Conservation (phyloP, 108 stramenopile species). For the Cyclostephanos tholiformis region DNA sequence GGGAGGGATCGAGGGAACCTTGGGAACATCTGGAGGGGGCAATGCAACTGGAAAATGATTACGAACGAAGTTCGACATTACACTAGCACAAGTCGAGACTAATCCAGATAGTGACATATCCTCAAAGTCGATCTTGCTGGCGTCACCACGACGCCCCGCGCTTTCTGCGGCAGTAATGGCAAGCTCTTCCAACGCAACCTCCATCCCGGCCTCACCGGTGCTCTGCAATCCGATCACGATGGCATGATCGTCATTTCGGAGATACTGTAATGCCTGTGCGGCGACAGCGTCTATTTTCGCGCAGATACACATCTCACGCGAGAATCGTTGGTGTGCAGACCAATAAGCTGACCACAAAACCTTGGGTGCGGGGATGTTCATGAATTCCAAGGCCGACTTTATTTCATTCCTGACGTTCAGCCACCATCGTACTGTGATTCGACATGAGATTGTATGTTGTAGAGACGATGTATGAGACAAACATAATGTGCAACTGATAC, state of each 20-base stretch:
- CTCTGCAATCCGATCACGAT: slow-evolving; percentile 83
- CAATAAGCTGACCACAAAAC: slow-evolving; percentile 64
- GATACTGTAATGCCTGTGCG: slow-evolving; percentile 50
- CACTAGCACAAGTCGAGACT: slow-evolving; percentile 47
- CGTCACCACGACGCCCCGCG: slow-evolving; percentile 7
- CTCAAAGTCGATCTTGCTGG: slow-evolving; percentile 34
- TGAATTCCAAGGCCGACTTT: slow-evolving; percentile 45
- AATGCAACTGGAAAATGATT: slow-evolving; percentile 60
- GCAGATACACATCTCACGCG: slow-evolving; percentile 74
- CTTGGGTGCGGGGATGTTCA: slow-evolving; percentile 30
- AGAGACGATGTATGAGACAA: not conserved
- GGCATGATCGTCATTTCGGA: slow-evolving; percentile 48
- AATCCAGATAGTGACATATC: slow-evolving; percentile 31
- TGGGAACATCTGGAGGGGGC: slow-evolving; percentile 42
- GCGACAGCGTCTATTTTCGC: slow-evolving; percentile 71
- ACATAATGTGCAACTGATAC: not conserved
- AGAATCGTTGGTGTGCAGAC: slow-evolving; percentile 84
- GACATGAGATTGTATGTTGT: not conserved
- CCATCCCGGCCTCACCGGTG: slow-evolving; percentile 78
- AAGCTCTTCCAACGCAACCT: slow-evolving; percentile 47
- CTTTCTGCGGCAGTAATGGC: slow-evolving; percentile 26
- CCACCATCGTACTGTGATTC: slow-evolving; percentile 58
- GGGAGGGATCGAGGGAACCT: slow-evolving; percentile 44
- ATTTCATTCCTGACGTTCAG: slow-evolving; percentile 46
- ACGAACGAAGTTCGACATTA: slow-evolving; percentile 48